phyloP scores from a whole-genome alignment of 257 asterid species.

The Solanum ossicruentum region DNA sequence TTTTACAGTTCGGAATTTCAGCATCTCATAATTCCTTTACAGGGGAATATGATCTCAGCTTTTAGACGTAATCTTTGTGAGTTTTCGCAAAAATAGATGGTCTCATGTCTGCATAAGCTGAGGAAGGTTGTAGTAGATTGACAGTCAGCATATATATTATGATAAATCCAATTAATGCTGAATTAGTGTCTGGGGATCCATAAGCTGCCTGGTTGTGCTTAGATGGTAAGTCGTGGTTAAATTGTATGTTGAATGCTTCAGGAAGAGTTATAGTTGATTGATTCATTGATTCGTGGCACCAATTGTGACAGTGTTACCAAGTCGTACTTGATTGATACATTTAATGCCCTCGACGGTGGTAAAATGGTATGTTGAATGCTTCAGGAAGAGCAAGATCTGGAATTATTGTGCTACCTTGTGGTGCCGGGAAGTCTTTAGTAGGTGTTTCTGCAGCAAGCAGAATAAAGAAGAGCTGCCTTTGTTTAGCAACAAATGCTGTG shows the following conservation, averaged over 20 bases:
- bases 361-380: constrained; percentile 1
- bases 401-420: constrained; percentile 95
- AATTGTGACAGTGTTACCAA: background rate
- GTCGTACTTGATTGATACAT: background rate
- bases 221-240: background rate
- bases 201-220: background rate
- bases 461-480: constrained; percentile 91
- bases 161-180: background rate
- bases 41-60: background rate
- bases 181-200: background rate
- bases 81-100: background rate
- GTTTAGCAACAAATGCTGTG: constrained; percentile 98
- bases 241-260: constrained; percentile 15
- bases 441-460: constrained; percentile 98
- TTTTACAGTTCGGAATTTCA: background rate
- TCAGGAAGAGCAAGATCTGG: constrained; percentile 98
- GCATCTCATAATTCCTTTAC: background rate
- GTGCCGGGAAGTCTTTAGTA: constrained; percentile 98
- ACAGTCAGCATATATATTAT: background rate
- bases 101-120: background rate
- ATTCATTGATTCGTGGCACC: background rate
- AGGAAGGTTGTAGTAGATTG: background rate
- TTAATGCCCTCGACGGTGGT: background rate
- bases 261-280: constrained; percentile 40
- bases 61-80: background rate